Evolutionary conservation across 2,329 filamentous ascomycete genomes (phyloP).

Genomic region (Arthrobotrys conoides): DNA sequence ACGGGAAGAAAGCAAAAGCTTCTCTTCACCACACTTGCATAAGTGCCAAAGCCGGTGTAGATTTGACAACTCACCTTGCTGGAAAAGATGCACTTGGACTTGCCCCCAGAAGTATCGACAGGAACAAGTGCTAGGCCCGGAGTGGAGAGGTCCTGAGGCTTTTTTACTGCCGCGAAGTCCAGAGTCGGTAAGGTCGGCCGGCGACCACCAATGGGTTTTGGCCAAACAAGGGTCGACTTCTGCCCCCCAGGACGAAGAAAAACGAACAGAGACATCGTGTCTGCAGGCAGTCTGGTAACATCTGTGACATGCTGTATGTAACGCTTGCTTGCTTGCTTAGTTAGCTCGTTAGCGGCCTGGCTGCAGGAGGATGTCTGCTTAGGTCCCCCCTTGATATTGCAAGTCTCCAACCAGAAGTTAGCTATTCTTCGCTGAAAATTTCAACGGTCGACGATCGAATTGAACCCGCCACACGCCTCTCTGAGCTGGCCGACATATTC

Average conservation of each 20-base stretch:
- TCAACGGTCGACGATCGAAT: slow-evolving; percentile 38
- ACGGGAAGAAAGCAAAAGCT: slow-evolving; percentile 6
- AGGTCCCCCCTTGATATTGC: slow-evolving; percentile 29
- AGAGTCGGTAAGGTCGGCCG: slow-evolving; percentile 27
- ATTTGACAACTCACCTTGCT: slow-evolving; percentile 61
- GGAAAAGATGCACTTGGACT: slow-evolving; percentile 53
- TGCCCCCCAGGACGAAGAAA: slow-evolving; percentile 16
- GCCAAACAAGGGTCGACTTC: slow-evolving; percentile 14
- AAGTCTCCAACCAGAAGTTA: slow-evolving; percentile 37
- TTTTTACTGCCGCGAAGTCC: slow-evolving; percentile 41
- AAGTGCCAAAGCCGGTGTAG: slow-evolving; percentile 26
- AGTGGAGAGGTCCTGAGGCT: slow-evolving; percentile 52
- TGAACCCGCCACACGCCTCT: slow-evolving; percentile 37
- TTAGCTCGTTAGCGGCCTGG: slow-evolving; percentile 49
- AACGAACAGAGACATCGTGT: slow-evolving; percentile 1
- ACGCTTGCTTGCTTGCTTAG: slow-evolving; percentile 17
- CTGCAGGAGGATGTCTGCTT: slow-evolving; percentile 33
- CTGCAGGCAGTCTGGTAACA: slow-evolving; percentile 35
- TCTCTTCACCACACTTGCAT: slow-evolving; percentile 30
- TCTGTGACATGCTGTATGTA: slow-evolving; percentile 38
- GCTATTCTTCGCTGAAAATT: slow-evolving; percentile 49
- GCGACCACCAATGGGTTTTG: slow-evolving; percentile 19
- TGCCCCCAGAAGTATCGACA: slow-evolving; percentile 55
- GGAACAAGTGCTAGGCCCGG: slow-evolving; percentile 48
- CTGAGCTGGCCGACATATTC: slow-evolving; percentile 56